Evolutionary conservation across 805 yeast species (phyloP).

Genomic region (Teunomyces aglyptinius): DNA sequence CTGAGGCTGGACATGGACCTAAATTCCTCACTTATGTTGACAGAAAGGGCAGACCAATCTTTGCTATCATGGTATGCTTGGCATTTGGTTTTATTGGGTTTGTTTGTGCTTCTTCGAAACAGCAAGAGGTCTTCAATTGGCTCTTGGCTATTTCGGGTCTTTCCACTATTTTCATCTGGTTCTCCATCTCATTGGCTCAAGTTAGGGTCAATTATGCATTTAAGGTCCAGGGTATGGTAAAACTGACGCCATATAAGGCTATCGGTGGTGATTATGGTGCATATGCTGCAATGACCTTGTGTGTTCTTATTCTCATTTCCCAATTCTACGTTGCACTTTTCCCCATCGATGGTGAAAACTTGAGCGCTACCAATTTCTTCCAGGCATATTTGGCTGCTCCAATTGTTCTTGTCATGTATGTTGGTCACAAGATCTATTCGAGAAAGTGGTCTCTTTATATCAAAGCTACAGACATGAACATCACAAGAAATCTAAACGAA

Average conservation of each 20-base stretch:
- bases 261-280: constrained; percentile 39
- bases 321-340: constrained; percentile 41
- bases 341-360: constrained; percentile 31
- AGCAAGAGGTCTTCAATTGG: constrained; percentile 67
- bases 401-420: constrained; percentile 17
- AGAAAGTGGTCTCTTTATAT: constrained; percentile 17
- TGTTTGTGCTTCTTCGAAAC: constrained; percentile 57
- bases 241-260: constrained; percentile 32
- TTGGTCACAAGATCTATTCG: constrained; percentile 25
- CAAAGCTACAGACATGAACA: constrained; percentile 10
- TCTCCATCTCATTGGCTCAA: constrained; percentile 66
- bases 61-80: constrained; percentile 55
- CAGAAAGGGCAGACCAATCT: constrained; percentile 73
- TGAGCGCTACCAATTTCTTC: constrained; percentile 17
- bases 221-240: constrained; percentile 44
- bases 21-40: constrained; percentile 63
- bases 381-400: constrained; percentile 23
- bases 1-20: constrained; percentile 66
- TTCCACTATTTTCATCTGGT: constrained; percentile 79
- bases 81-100: constrained; percentile 57
- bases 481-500: constrained; percentile 17
- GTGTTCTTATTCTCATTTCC: constrained; percentile 35
- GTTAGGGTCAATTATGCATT: constrained; percentile 61
- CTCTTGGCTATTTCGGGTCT: constrained; percentile 72
- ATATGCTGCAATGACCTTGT: constrained; percentile 27